Evolutionary conservation across 192 early-diverging fungal genomes (phyloP), one percentile per base, ranked within the genome.

Genomic region (Backusella parvicylindrica): DNA sequence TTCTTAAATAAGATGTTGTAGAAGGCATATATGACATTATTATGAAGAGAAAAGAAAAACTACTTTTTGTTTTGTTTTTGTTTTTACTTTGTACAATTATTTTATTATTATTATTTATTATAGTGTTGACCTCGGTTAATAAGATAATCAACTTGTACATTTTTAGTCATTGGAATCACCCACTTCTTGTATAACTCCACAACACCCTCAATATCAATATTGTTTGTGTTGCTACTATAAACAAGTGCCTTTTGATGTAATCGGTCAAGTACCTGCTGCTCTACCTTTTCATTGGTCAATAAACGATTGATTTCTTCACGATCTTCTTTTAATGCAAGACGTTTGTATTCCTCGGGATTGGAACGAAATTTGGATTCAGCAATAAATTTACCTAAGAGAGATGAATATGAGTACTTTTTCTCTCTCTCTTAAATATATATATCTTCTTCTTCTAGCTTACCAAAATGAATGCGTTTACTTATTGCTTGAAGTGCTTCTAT

Each of bases 311-410:
- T 89, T 4, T 89, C 91, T 6, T 91, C 86, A 15, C 89, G 81
- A 74, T 99, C 94, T 64, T 88, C 73, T 40, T 83, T 81, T 70
- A 89, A 82, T 15, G 81, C 81, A 5, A 83, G 69, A 3, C 68
- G 71, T 28, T 38, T 74, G 49, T 83, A 83, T 70, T 76, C 81
- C 32, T 79, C 72, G 83, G 77, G 65, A 74, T 77, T 47, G 87
- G 92, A 80, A 92, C 96, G 91, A 84, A 99, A 99, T 85, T 99
- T 99, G 30, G 96, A 92, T 81, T 99, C 98, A 32, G 97, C 97
- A 30, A 98, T 93, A 79, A 96, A 99, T 80, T 98, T 98, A 68
- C 96, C 92, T 95, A 70, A 71, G 18, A 69, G 26, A 36, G 3
- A 32, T 16, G 36, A 49, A 64, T 49, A 1, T 36, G 69, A 37